Conservation (phyloP, 2,329 filamentous ascomycete species). For the Sclerotinia nivalis region DNA sequence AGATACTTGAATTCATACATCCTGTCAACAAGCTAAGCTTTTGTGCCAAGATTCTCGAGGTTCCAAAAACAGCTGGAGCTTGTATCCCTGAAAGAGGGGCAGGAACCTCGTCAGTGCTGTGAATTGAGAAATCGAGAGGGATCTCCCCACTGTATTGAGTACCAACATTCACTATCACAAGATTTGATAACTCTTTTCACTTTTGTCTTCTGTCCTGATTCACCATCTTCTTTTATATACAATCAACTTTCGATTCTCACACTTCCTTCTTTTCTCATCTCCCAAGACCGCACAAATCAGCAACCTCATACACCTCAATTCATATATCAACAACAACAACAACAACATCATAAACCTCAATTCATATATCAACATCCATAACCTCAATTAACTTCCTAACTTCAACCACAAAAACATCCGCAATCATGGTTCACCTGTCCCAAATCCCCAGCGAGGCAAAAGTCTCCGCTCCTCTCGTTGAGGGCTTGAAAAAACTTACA, state of each 20-base stretch:
- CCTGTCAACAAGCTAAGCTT: not conserved
- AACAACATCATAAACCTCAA: not conserved
- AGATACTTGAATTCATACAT: not conserved
- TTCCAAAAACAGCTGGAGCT: slow-evolving; percentile 1
- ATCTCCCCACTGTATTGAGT: not conserved
- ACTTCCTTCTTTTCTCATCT: no score
- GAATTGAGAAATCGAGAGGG: not conserved
- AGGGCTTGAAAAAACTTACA: slow-evolving; percentile 49
- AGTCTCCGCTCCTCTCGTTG: slow-evolving; percentile 38
- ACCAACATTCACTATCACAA: not conserved
- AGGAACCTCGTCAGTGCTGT: not conserved
- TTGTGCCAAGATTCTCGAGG: slow-evolving; percentile 1
- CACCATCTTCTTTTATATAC: not conserved
- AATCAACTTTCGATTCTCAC: not conserved
- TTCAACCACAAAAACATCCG: slow-evolving; percentile 19
- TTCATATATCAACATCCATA: not conserved
- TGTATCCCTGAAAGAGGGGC: slow-evolving; percentile 5
- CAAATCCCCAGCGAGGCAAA: slow-evolving; percentile 42
- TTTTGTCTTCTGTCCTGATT: not conserved
- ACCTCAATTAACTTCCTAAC: no score
- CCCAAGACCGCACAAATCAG: no score
- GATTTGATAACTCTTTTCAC: not conserved
- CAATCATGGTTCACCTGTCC: slow-evolving; percentile 52
- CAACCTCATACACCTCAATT: not conserved
- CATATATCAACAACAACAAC: not conserved